Conservation (phyloP, 2,329 filamentous ascomycete species). For the Diaporthe citri region DNA sequence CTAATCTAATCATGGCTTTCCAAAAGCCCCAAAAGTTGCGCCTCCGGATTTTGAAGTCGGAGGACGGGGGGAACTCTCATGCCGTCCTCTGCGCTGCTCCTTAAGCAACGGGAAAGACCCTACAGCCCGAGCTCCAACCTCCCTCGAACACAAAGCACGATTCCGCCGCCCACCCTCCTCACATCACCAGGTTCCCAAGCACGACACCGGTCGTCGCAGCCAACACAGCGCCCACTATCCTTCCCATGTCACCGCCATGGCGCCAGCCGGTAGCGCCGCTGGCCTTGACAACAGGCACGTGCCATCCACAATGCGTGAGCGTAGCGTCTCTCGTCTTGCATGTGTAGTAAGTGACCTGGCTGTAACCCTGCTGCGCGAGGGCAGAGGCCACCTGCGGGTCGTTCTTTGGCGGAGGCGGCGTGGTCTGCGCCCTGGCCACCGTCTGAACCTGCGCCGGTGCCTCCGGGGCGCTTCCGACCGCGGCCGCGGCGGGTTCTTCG, state of each 20-base stretch:
- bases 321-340: slow-evolving; percentile 49
- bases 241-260: slow-evolving; percentile 24
- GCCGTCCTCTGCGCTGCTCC: neutral
- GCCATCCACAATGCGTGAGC: slow-evolving; percentile 54
- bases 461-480: neutral
- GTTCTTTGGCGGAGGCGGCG: slow-evolving; percentile 41
- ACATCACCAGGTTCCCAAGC: neutral
- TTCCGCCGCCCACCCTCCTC: neutral
- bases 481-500: neutral
- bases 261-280: neutral
- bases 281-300: slow-evolving; percentile 51
- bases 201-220: slow-evolving; percentile 3
- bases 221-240: neutral
- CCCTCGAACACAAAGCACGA: neutral
- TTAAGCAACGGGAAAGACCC: too few relatives aligned
- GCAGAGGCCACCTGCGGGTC: slow-evolving; percentile 43
- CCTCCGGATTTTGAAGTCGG: neutral
- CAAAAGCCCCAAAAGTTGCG: neutral
- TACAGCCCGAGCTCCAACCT: neutral
- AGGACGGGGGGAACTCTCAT: neutral
- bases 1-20: neutral
- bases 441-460: neutral
- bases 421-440: slow-evolving; percentile 34
- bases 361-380: slow-evolving; percentile 44
- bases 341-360: slow-evolving; percentile 55